Conservation (phyloP, 495 filamentous ascomycete genomes). For the Copromyces sp. region DNA sequence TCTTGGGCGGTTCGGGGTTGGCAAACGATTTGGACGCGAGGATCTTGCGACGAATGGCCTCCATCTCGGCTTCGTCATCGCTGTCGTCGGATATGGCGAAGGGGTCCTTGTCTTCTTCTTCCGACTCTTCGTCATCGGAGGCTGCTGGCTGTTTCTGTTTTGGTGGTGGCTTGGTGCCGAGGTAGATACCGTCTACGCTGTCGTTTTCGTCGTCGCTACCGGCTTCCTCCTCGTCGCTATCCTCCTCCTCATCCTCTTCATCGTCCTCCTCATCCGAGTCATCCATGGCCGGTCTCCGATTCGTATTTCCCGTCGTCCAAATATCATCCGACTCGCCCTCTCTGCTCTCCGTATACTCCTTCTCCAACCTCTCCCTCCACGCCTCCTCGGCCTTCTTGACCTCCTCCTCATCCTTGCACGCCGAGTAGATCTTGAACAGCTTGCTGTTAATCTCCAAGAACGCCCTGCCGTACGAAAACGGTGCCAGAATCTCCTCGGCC, state of each 20-base stretch:
- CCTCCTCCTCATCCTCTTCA: slow-evolving; percentile 37
- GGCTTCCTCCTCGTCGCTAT: slow-evolving; percentile 29
- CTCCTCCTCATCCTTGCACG: slow-evolving; percentile 72
- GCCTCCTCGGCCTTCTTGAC: slow-evolving; percentile 75
- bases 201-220: slow-evolving; percentile 18
- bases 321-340: slow-evolving; percentile 56
- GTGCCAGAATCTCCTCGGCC: slow-evolving; percentile 70
- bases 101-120: slow-evolving; percentile 44
- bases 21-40: slow-evolving; percentile 79
- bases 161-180: slow-evolving; percentile 41
- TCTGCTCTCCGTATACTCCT: slow-evolving; percentile 75
- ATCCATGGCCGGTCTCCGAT: slow-evolving; percentile 43
- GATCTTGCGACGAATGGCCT: slow-evolving; percentile 73
- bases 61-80: slow-evolving; percentile 84
- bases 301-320: slow-evolving; percentile 81
- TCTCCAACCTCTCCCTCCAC: slow-evolving; percentile 84
- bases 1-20: slow-evolving; percentile 42
- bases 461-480: slow-evolving; percentile 78
- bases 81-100: slow-evolving; percentile 65
- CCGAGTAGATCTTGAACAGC: slow-evolving; percentile 74
- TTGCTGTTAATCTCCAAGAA: slow-evolving; percentile 83
- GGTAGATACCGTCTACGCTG: slow-evolving; percentile 43
- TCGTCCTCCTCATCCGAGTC: slow-evolving; percentile 48
- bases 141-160: slow-evolving; percentile 10
- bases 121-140: slow-evolving; percentile 2